Base-by-base conservation (phyloP, 805 yeast species). In the Cyberlindnera euphorbiiphila region DNA sequence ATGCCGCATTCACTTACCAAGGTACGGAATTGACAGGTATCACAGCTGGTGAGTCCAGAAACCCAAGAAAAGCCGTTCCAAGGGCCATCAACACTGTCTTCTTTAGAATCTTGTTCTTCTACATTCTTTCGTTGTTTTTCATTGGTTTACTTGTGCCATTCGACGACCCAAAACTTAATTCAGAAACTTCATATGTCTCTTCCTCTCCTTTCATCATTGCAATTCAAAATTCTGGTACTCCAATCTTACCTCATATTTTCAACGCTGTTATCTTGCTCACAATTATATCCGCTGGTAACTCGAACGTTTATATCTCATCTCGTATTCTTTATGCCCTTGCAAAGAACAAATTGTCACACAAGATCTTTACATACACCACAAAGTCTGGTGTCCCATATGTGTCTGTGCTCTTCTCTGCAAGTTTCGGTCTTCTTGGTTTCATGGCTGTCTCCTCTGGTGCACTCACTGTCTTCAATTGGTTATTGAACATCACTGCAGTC, bases 1-100 rank as follows among this genome's bases (percentile, higher is more conserved):
- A 74, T 40, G 85, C 89, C 25, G 83, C 85, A n/a, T 83, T 83
- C 67, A 82, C 89, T 19, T 82, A 73, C 59, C 88, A 81, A 63
- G 89, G 89, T 60, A 79, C 83, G 34, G 93, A 83, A 59, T 68
- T 81, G 56, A 77, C 81, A 16, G 89, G 88, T 60, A 69, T 83
- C 38, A 68, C 86, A 4, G 84, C 85, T 24, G 87, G 88, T 61
- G 93, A 83, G 61, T 69, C 82, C 34, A 68, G 69, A 20, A 78
- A 78, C 56, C 88, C 89, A 47, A 69, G 81, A 62, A 79, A 78
- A 49, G 62, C 84, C 14, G 82, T 82, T 33, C 88, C 89, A 42
- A 71, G 72, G 34, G 87, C 89, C 25, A 78, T 81, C 54, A 77
- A 72, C 54, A 79, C 79, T 50, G 87, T 82, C 25, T 69, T 81